Conservation (phyloP, 192 early-diverging fungal species). For the Umbelopsis ramanniana region DNA sequence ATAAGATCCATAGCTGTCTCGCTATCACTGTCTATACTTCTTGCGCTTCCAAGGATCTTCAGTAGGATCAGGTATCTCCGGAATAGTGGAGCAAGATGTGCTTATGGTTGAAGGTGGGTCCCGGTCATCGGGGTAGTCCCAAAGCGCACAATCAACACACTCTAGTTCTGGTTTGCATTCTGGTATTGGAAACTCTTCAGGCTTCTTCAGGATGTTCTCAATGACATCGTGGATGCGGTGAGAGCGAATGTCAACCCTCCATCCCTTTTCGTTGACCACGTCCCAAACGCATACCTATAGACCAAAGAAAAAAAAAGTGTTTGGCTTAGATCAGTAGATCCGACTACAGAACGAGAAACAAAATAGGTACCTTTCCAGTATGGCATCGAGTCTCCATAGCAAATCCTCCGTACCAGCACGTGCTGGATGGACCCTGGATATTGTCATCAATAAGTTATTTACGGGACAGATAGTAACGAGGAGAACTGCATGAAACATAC, state of each 20-base stretch:
- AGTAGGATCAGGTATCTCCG: conserved; percentile 19
- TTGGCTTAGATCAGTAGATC: not conserved
- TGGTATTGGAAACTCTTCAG: conserved; percentile 36
- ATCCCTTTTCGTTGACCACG: conserved; percentile 63
- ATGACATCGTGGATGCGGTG: conserved; percentile 86
- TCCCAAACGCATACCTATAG: conserved; percentile 63
- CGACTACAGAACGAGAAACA: no score
- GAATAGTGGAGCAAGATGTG: not conserved
- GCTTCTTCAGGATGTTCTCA: conserved; percentile 56
- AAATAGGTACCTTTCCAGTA: conserved; percentile 56
- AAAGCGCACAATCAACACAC: conserved; percentile 79
- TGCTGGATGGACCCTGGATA: conserved; percentile 42
- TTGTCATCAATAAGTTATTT: conserved; percentile 17
- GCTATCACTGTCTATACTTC: not conserved
- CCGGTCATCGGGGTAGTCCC: conserved; percentile 59
- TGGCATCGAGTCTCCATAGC: conserved; percentile 90
- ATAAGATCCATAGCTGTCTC: not conserved
- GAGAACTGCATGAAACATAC: conserved; percentile 25
- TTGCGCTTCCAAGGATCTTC: conserved; percentile 12
- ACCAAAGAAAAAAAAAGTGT: not conserved
- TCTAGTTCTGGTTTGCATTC: conserved; percentile 42
- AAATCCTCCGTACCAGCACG: conserved; percentile 76
- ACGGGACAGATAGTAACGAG: conserved; percentile 31
- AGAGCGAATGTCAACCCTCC: conserved; percentile 71
- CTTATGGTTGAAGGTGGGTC: conserved; percentile 10